phyloP scores from a whole-genome alignment of 495 filamentous ascomycete genomes.

The Penicillium bovifimosum region DNA sequence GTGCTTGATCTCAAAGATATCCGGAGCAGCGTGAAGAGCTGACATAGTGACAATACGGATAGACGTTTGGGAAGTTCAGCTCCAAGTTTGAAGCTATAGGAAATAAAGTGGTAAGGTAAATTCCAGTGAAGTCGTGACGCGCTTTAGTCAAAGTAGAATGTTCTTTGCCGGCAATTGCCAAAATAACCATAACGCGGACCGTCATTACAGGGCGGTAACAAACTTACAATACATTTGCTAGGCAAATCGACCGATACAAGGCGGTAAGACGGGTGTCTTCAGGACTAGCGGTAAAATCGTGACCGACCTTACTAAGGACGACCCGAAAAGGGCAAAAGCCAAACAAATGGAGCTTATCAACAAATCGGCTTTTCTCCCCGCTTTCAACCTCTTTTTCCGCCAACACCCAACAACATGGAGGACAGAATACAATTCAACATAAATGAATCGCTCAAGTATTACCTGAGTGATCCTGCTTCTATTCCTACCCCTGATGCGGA shows the following conservation, averaged over 20 bases:
- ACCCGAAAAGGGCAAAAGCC: slow-evolving; percentile 23
- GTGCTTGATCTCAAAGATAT: slow-evolving; percentile 23
- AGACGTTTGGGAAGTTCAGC: not conserved
- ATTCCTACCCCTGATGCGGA: slow-evolving; percentile 87
- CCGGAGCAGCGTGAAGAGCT: slow-evolving; percentile 20
- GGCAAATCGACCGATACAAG: not conserved
- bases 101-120: not conserved
- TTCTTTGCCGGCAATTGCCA: not conserved
- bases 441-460: slow-evolving; percentile 90
- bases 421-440: slow-evolving; percentile 78
- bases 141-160: not conserved
- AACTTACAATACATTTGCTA: not conserved
- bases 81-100: not conserved
- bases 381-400: slow-evolving; percentile 11
- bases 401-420: slow-evolving; percentile 56
- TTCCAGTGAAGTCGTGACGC: not conserved
- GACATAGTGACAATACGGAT: slow-evolving; percentile 21
- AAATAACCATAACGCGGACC: slow-evolving; percentile 1
- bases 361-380: slow-evolving; percentile 16
- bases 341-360: slow-evolving; percentile 25
- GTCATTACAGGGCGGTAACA: slow-evolving; percentile 3
- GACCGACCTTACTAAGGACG: not conserved
- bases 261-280: not conserved
- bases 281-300: slow-evolving; percentile 2
- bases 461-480: slow-evolving; percentile 82